Conservation (phyloP, 2,329 filamentous ascomycete species). For the Colletotrichum graminicola region DNA sequence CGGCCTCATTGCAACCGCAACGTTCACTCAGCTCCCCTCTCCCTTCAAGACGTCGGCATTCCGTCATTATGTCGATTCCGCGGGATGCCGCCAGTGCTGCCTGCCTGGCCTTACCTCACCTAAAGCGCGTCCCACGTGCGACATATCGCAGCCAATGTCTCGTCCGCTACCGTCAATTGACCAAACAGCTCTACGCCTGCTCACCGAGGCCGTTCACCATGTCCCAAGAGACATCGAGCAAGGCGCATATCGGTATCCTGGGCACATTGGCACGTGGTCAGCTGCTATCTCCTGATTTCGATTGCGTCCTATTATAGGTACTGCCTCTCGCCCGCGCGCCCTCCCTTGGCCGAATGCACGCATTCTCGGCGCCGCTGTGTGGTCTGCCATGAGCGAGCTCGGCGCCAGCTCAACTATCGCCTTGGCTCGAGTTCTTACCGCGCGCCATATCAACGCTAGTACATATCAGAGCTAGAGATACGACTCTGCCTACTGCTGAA, state of each 20-base stretch:
- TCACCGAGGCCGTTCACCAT: background rate
- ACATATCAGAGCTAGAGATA: conserved; percentile 7
- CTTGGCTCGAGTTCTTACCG: background rate
- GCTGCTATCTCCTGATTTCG: conserved; percentile 5
- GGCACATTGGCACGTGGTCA: conserved; percentile 30
- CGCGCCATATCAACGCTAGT: conserved; percentile 20
- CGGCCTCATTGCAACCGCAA: background rate
- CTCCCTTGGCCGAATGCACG: background rate
- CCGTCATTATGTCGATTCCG: background rate
- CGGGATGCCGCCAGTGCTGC: background rate
- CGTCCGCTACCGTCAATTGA: background rate
- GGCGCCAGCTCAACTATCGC: background rate
- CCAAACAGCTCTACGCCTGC: background rate
- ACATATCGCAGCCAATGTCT: conserved; percentile 2
- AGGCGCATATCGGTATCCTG: conserved; percentile 12
- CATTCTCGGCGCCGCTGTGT: background rate
- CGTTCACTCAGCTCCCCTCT: background rate
- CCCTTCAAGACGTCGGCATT: background rate
- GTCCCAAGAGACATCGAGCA: background rate
- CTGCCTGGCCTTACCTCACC: background rate
- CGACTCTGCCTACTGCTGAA: conserved; percentile 22
- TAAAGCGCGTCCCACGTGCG: background rate
- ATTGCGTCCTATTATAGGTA: background rate
- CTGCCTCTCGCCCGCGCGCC: background rate
- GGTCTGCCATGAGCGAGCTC: conserved; percentile 11